These are phyloP conservation scores for Isabelozyma gotoi DNA, from an alignment of 805 yeast species.

Conservation along the genomic window DNA sequence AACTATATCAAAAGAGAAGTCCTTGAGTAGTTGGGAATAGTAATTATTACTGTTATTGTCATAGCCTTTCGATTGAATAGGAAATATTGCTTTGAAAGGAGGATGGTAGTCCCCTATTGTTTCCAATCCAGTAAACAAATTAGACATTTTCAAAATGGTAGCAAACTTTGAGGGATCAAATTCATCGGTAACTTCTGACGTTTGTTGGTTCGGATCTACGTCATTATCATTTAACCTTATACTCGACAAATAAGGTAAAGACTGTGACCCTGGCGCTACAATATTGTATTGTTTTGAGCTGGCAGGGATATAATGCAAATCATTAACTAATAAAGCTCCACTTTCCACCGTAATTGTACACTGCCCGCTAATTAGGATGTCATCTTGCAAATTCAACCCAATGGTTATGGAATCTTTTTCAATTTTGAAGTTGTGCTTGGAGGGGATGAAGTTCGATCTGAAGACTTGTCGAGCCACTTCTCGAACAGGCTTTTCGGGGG, in stretches of 20 bases:
- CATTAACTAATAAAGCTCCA: conserved; percentile 49
- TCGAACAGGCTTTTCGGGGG: not conserved
- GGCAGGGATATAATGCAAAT: conserved; percentile 22
- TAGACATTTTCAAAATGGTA: conserved; percentile 40
- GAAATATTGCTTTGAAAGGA: conserved; percentile 45
- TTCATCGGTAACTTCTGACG: conserved; percentile 28
- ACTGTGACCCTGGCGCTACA: conserved; percentile 34
- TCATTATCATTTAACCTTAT: conserved; percentile 29
- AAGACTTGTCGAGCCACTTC: not conserved
- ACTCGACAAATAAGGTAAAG: conserved; percentile 44
- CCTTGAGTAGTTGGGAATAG: conserved; percentile 13
- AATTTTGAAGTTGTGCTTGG: conserved; percentile 36
- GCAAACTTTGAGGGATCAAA: conserved; percentile 40
- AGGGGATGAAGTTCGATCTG: conserved; percentile 38
- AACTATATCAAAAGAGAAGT: conserved; percentile 40
- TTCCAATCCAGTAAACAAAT: conserved; percentile 44
- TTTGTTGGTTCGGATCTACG: conserved; percentile 23
- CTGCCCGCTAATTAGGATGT: conserved; percentile 48
- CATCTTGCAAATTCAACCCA: conserved; percentile 45
- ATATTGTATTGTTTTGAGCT: conserved; percentile 22
- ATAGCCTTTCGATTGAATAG: not conserved
- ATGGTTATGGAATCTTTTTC: conserved; percentile 30
- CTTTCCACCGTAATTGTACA: conserved; percentile 41
- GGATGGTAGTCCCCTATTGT: conserved; percentile 42
- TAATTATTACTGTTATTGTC: conserved; percentile 6